These are phyloP conservation scores for Globisporangium heterothallicum DNA, from an alignment of 352 stramenopile species.

Conservation along the genomic window DNA sequence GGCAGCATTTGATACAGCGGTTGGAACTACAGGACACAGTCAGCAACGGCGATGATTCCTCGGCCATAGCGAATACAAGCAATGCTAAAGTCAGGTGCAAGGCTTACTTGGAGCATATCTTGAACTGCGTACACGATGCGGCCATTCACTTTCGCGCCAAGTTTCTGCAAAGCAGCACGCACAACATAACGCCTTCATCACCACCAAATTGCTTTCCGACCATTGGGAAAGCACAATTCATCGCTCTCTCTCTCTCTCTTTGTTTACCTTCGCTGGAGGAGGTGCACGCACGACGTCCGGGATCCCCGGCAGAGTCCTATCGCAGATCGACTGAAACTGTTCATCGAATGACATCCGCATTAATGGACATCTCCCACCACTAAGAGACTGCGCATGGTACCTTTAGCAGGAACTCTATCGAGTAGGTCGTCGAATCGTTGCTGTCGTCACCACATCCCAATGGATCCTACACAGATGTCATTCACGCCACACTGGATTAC, in stretches of 20 bases:
- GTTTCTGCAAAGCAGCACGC: slow-evolving; percentile 21
- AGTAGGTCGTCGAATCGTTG: slow-evolving; percentile 39
- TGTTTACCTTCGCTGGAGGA: slow-evolving; percentile 25
- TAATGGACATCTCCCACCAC: too few species aligned
- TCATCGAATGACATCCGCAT: neutral
- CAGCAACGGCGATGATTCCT: too few species aligned
- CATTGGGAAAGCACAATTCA: too few species aligned
- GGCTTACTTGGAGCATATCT: slow-evolving; percentile 53
- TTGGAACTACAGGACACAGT: slow-evolving; percentile 44
- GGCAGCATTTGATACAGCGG: slow-evolving; percentile 65
- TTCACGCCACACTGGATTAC: neutral
- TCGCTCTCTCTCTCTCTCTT: neutral
- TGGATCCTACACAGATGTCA: neutral
- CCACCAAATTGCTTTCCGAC: too few species aligned
- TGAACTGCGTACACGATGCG: slow-evolving; percentile 52
- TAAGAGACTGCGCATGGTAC: slow-evolving; percentile 13
- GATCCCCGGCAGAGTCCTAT: slow-evolving; percentile 31
- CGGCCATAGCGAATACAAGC: too few species aligned
- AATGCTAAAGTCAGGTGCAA: neutral
- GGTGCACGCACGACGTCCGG: slow-evolving; percentile 43
- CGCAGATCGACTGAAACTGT: slow-evolving; percentile 57
- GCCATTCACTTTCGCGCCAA: slow-evolving; percentile 40
- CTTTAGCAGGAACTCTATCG: slow-evolving; percentile 53
- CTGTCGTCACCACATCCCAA: neutral
- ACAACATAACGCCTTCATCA: too few species aligned